Evolutionary conservation across 176 grass and related monocot species (phyloP).

Genomic region (Puya raimondii): DNA sequence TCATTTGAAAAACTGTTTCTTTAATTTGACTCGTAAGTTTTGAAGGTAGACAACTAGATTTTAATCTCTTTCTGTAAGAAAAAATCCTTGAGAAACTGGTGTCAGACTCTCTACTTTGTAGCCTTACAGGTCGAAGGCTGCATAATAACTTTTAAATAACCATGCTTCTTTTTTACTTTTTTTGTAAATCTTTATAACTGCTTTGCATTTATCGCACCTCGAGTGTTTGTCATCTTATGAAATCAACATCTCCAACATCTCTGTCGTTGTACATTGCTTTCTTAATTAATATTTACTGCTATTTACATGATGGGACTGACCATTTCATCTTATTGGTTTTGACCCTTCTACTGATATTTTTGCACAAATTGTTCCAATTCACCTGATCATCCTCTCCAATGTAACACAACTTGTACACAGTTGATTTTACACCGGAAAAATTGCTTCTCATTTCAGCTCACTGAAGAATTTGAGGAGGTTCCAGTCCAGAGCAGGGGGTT

Average conservation of each 20-base stretch:
- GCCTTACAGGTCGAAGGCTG: neutral
- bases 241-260: no score
- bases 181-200: no score
- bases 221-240: no score
- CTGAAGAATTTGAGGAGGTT: slow-evolving; percentile 87
- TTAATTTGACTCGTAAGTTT: slow-evolving; percentile 13
- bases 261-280: neutral
- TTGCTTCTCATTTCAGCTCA: slow-evolving; percentile 44
- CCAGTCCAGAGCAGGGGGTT: slow-evolving; percentile 89
- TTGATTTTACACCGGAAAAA: neutral
- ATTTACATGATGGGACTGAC: neutral
- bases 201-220: no score
- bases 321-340: neutral
- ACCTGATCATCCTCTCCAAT: neutral
- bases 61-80: neutral
- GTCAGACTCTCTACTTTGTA: neutral
- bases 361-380: neutral
- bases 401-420: neutral
- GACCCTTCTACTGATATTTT: neutral
- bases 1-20: neutral
- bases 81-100: neutral
- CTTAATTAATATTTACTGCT: neutral
- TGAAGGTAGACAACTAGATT: neutral
- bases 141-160: no score
- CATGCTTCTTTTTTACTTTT: no score